These are phyloP conservation scores for Fusarium succisae DNA, from an alignment of 2,329 filamentous ascomycete genomes.

Conservation along the genomic window DNA sequence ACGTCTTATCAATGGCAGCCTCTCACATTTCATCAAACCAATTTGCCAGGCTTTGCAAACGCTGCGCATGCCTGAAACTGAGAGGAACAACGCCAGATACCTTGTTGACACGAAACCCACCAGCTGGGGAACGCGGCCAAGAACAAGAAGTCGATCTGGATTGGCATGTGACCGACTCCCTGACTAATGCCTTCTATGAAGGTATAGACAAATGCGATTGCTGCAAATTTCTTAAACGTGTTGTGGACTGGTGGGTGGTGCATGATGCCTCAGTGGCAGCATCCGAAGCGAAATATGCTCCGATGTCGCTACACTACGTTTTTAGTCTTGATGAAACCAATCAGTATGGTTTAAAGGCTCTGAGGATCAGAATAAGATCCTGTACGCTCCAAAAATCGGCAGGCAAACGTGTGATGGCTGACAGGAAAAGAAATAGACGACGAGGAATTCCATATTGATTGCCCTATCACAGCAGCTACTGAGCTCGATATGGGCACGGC, in stretches of 20 bases:
- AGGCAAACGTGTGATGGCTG: accelerated
- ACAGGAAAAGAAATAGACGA: accelerated
- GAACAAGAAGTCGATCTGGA: no score
- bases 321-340: accelerated
- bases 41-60: neutral
- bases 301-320: neutral
- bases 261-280: accelerated
- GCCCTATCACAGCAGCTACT: neutral
- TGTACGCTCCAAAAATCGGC: accelerated
- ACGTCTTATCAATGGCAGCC: accelerated
- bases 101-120: no score
- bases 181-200: no score
- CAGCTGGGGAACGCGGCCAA: no score
- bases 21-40: accelerated
- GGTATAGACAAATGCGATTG: no score
- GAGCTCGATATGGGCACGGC: accelerated
- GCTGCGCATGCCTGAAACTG: neutral
- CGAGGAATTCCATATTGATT: accelerated
- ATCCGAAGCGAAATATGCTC: accelerated
- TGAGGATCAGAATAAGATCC: accelerated
- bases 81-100: accelerated
- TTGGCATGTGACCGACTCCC: no score
- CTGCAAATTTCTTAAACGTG: neutral
- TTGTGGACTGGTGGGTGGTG: accelerated
- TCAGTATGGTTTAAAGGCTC: accelerated